Conservation (phyloP, 1,284 basidiomycete species). For the Microbotryomycetes sp. region DNA sequence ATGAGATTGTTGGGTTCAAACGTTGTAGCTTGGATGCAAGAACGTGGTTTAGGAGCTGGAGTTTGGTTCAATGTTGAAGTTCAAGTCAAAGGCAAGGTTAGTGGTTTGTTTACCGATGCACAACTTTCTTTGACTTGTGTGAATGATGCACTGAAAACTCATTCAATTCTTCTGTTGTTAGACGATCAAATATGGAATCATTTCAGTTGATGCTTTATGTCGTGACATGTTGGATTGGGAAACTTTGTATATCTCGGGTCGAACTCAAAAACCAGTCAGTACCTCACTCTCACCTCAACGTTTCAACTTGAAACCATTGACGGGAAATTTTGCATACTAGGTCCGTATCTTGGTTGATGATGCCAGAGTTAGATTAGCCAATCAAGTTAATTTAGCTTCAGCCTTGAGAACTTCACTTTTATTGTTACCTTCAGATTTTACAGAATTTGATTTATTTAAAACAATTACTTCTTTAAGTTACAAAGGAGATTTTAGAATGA, state of each 20-base stretch:
- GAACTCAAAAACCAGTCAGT: slow-evolving; percentile 84
- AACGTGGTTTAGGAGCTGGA: slow-evolving; percentile 61
- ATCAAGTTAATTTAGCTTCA: slow-evolving; percentile 86
- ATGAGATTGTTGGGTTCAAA: slow-evolving; percentile 71
- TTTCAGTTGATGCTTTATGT: slow-evolving; percentile 81
- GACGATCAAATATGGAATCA: slow-evolving; percentile 97
- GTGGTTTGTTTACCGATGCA: slow-evolving; percentile 47
- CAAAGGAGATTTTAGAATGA: slow-evolving; percentile 86
- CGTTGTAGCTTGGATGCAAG: slow-evolving; percentile 70
- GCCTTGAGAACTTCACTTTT: slow-evolving; percentile 75
- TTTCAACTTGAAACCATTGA: not conserved
- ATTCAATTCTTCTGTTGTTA: slow-evolving; percentile 40
- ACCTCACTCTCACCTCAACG: not conserved
- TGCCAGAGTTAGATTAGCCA: slow-evolving; percentile 78
- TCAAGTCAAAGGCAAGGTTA: slow-evolving; percentile 70
- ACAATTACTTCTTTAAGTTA: slow-evolving; percentile 83
- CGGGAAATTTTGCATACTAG: slow-evolving; percentile 16
- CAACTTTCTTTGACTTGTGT: not conserved
- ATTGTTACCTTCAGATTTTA: slow-evolving; percentile 57
- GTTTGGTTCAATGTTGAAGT: slow-evolving; percentile 94
- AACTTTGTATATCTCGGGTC: slow-evolving; percentile 84
- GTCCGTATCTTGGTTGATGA: slow-evolving; percentile 81
- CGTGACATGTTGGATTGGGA: slow-evolving; percentile 88
- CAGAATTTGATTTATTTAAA: slow-evolving; percentile 75
- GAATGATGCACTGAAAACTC: not conserved